These are phyloP conservation scores for Acacia crassicarpa DNA, from an alignment of 306 rosid species.

Conservation along the genomic window DNA sequence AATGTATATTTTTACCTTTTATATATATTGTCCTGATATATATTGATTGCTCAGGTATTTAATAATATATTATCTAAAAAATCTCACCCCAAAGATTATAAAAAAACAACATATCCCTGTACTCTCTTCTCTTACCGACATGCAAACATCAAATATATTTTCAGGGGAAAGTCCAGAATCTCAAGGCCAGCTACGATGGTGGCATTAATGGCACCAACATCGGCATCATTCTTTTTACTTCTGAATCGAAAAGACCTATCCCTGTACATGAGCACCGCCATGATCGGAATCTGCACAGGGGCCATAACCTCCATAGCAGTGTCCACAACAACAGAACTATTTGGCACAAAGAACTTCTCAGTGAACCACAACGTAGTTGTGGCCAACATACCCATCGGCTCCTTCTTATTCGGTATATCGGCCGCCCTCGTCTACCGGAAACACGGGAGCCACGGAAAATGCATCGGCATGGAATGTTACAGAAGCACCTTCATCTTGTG, in stretches of 20 bases:
- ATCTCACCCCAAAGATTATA: too few species aligned
- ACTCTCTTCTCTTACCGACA: not conserved
- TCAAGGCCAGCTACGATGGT: conserved; percentile 60
- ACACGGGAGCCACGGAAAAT: conserved; percentile 49
- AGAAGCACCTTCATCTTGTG: conserved; percentile 57
- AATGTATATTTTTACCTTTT: too few species aligned
- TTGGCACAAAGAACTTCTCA: conserved; percentile 67
- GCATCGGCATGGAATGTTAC: conserved; percentile 78
- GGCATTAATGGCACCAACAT: conserved; percentile 48
- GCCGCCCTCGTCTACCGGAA: conserved; percentile 58
- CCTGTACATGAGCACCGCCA: conserved; percentile 53
- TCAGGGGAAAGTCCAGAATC: conserved; percentile 44
- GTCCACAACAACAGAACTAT: conserved; percentile 62
- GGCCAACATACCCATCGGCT: conserved; percentile 74
- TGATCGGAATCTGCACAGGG: conserved; percentile 70
- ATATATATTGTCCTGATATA: too few species aligned
- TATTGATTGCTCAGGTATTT: too few species aligned
- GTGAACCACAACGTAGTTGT: conserved; percentile 76
- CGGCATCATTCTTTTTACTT: conserved; percentile 63
- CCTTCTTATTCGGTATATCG: conserved; percentile 58
- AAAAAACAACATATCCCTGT: too few species aligned
- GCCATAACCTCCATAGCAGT: conserved; percentile 76
- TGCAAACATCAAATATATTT: not conserved
- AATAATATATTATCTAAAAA: too few species aligned
- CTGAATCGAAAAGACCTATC: conserved; percentile 36